Percentiles rank a stretch among this genome's conserved stretches.
Conservation (phyloP, 75 land plant genomes). For the Pinus albicaulis region DNA sequence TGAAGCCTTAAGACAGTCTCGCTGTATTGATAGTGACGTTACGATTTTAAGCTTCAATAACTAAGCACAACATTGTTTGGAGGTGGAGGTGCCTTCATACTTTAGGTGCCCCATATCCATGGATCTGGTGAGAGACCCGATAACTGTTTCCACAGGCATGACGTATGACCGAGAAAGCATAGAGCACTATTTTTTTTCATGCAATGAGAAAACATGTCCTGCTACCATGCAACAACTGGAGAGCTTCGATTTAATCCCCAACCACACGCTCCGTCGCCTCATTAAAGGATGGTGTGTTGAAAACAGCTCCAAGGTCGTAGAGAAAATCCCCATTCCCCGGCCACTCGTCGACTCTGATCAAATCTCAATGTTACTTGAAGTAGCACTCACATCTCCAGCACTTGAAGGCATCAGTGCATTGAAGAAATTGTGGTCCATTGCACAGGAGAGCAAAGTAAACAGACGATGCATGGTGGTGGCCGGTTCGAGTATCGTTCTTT, state of each 20-base stretch:
- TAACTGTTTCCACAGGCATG: slow-evolving; percentile 22
- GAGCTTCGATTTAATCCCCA: slow-evolving; percentile 14
- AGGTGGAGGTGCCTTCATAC: slow-evolving; percentile 15
- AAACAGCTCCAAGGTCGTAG: not conserved
- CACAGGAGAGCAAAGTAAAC: slow-evolving; percentile 14
- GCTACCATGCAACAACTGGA: slow-evolving; percentile 17
- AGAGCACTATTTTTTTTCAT: slow-evolving; percentile 11
- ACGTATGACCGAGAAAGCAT: slow-evolving; percentile 34
- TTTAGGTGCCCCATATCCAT: slow-evolving; percentile 36
- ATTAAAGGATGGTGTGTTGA: slow-evolving; percentile 21
- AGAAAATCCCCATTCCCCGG: not conserved
- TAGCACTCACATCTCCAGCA: not conserved
- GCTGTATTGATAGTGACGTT: not conserved
- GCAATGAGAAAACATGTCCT: slow-evolving; percentile 21
- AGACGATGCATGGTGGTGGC: slow-evolving; percentile 20
- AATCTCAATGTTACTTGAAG: not conserved
- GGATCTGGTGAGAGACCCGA: slow-evolving; percentile 28
- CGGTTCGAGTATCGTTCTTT: slow-evolving; percentile 16
- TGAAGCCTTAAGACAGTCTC: not conserved
- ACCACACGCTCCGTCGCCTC: slow-evolving; percentile 28
- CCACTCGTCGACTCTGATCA: not conserved
- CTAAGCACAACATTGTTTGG: not conserved
- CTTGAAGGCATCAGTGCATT: slow-evolving; percentile 8
- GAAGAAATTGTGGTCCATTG: slow-evolving; percentile 15
- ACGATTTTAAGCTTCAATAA: not conserved